Base-by-base conservation (phyloP, 2,329 filamentous ascomycete species). In the Penicillium sp. region DNA sequence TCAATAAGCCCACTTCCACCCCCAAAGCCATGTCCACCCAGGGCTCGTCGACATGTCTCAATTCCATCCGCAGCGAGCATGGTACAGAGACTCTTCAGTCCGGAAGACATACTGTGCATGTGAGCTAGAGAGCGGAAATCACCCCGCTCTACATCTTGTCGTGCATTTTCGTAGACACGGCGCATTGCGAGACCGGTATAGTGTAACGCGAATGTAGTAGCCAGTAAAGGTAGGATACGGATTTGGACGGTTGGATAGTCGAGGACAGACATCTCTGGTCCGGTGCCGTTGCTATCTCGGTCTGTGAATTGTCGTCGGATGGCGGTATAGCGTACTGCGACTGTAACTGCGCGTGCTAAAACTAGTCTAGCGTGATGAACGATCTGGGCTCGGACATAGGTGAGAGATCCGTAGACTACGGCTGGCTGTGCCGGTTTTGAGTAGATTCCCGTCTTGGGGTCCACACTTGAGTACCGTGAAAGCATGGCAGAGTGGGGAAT, bases 161-260 rank as follows among this genome's bases (percentile, higher is more conserved):
- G 68, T 1, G 80, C 79, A 14, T 69, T 68, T 35, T 73, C 67
- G 63, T 83, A 84, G 5, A 82, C 67, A n/a, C 72, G 69, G 55
- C 79, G 76, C 79, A 84, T 83, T 4, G 80, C 79, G 58, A 66
- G 64, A 1, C 69, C 72, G 0, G 69, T 73, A 29, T 75, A 75
- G 52, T 83, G 71, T 72, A 83, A 66, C 3, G 81, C 81, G 61
- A 82, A 83, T 0, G 80, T 77, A 1, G 81, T 82, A 2, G 81
- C 81, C 0, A 84, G 73, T 0, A 83, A 68, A n/a, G 81, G 81
- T 9, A 84, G 61, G 22, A 84, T 79, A 0, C 81, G 74, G 44
- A 84, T 80, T 61, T 83, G 80, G 0, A 84, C 81, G 0, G 81
- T 83, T 2, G 81, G 79, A 59, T 83, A 84, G 60, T 83, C 80